These are phyloP conservation scores for Parastagonospora avenae DNA, from an alignment of 2,329 filamentous ascomycete species.

Conservation along the genomic window DNA sequence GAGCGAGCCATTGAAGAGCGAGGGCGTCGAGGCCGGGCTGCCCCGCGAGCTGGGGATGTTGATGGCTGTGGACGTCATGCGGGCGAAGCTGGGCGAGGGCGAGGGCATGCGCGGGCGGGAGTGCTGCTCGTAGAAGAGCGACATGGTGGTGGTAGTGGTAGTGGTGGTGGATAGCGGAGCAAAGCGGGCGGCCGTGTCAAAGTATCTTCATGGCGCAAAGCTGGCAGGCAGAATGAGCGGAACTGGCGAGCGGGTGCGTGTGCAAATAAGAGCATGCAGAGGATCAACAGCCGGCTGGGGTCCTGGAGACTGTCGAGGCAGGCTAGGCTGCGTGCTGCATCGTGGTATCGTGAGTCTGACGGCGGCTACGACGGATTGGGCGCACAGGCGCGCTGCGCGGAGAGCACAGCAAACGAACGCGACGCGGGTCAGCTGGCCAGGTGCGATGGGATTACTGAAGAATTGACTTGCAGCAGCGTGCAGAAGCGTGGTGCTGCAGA, in stretches of 20 bases:
- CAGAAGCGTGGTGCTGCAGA: conserved; percentile 10
- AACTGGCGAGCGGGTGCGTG: conserved; percentile 28
- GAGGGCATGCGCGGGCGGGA: conserved; percentile 40
- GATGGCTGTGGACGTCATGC: conserved; percentile 34
- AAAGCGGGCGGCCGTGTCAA: conserved; percentile 17
- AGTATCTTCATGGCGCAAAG: conserved; percentile 35
- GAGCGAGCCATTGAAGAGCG: conserved; percentile 62
- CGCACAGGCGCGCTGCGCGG: conserved; percentile 39
- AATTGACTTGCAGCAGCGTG: conserved; percentile 13
- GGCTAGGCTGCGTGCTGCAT: conserved; percentile 34
- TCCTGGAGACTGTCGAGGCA: conserved; percentile 19
- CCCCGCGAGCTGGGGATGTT: conserved; percentile 45
- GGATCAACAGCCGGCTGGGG: conserved; percentile 35
- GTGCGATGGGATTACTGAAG: conserved; percentile 3
- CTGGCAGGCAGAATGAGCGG: conserved; percentile 18
- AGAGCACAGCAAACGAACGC: conserved; percentile 12
- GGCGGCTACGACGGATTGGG: conserved; percentile 28
- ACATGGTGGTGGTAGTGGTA: conserved; percentile 25
- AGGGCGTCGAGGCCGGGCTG: conserved; percentile 48
- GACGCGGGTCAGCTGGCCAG: conserved; percentile 31
- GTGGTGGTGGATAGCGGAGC: conserved; percentile 11
- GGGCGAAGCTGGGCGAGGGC: conserved; percentile 36
- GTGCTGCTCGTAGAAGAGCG: conserved; percentile 35
- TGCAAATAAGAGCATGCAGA: conserved; percentile 30
- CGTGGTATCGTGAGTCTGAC: conserved; percentile 40